Evolutionary conservation across 169 alveolate species (phyloP).

Genomic region (Eimeria maxima): DNA sequence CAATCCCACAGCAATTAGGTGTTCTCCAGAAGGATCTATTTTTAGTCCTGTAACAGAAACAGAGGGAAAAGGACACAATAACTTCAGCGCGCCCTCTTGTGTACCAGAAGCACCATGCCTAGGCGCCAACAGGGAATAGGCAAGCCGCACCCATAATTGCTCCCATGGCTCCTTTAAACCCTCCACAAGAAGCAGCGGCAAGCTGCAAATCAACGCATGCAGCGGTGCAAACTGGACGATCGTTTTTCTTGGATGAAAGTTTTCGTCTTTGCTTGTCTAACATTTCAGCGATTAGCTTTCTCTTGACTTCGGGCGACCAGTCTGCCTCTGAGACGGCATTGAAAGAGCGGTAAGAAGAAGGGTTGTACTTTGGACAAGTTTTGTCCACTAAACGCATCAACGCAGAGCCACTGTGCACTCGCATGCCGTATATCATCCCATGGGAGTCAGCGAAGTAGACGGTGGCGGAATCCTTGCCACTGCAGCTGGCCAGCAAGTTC

Average conservation of each 20-base stretch:
- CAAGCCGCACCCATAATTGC: slow-evolving; percentile 77
- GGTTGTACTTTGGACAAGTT: slow-evolving; percentile 46
- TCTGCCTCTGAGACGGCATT: not conserved
- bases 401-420: slow-evolving; percentile 69
- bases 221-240: slow-evolving; percentile 59
- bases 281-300: slow-evolving; percentile 58
- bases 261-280: slow-evolving; percentile 23
- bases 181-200: slow-evolving; percentile 74
- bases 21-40: slow-evolving; percentile 47
- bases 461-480: slow-evolving; percentile 67
- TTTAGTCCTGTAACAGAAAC: slow-evolving; percentile 26
- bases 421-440: slow-evolving; percentile 74
- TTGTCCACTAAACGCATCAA: slow-evolving; percentile 66
- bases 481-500: slow-evolving; percentile 29
- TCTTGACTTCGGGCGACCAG: slow-evolving; percentile 33
- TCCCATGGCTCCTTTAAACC: slow-evolving; percentile 79
- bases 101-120: not conserved
- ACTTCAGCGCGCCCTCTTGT: not conserved
- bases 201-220: slow-evolving; percentile 56
- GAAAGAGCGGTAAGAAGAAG: slow-evolving; percentile 45
- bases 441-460: slow-evolving; percentile 67
- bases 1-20: slow-evolving; percentile 74
- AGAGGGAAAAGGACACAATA: not conserved
- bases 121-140: not conserved
- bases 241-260: slow-evolving; percentile 62